Conservation (phyloP, 1,139 yeast genomes). For the Taphrina deformans region DNA sequence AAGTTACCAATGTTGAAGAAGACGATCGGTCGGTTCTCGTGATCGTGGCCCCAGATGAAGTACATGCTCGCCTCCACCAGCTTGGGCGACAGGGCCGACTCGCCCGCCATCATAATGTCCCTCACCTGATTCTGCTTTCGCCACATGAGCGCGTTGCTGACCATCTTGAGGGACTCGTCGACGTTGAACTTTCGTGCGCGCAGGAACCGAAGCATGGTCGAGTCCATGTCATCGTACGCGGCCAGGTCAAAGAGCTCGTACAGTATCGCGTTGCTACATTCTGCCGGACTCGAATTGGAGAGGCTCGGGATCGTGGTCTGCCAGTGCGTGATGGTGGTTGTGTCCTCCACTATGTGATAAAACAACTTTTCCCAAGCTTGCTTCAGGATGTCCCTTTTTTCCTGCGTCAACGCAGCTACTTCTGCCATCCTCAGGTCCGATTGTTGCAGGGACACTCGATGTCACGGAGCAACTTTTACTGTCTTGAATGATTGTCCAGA, state of each 20-base stretch:
- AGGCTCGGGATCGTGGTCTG: conserved; percentile 21
- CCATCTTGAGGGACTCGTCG: conserved; percentile 62
- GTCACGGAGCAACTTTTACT: no score
- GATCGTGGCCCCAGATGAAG: conserved; percentile 64
- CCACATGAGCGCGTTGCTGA: conserved; percentile 67
- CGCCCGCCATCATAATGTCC: conserved; percentile 58
- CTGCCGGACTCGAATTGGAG: conserved; percentile 9
- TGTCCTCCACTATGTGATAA: conserved; percentile 1
- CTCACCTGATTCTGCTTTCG: conserved; percentile 61
- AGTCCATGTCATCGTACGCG: conserved; percentile 62
- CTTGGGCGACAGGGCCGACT: conserved; percentile 48
- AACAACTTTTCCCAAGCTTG: conserved; percentile 19
- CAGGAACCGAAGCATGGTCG: conserved; percentile 60
- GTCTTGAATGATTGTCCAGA: no score
- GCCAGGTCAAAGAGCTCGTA: conserved; percentile 26
- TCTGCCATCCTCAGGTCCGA: conserved; percentile 23
- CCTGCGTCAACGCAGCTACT: conserved; percentile 11
- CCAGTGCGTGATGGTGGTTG: conserved; percentile 18
- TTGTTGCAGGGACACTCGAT: no score
- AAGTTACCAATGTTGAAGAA: conserved; percentile 63
- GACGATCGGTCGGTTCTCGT: conserved; percentile 61
- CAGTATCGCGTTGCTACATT: conserved; percentile 19
- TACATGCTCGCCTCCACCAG: conserved; percentile 55
- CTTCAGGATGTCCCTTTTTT: conserved; percentile 13
- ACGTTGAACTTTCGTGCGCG: conserved; percentile 73